Evolutionary conservation across 495 filamentous ascomycete species (phyloP), one percentile per base, ranked within the genome.

Genomic region (Halenospora varia): DNA sequence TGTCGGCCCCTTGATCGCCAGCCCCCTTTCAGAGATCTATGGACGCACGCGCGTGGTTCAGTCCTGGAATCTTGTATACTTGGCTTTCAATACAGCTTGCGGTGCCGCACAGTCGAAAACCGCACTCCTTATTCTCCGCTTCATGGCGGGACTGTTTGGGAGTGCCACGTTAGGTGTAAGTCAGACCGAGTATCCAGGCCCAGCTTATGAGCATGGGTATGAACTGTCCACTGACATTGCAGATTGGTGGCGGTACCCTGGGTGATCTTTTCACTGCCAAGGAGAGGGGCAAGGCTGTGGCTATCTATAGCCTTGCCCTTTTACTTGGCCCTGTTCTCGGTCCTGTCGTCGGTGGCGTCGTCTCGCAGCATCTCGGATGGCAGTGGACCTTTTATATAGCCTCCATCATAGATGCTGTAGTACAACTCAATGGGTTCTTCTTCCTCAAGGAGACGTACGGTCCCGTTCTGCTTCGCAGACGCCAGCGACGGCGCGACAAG

Each of bases 361-460:
- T 92, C 40, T 76, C 85, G 0, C 71, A 88, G 65, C 81, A 85
- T 45, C 84, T 79, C 9, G 83, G 76, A 1, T 89, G 87, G 87
- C 75, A 85, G 39, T 90, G 87, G 87, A 73, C 81, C 24, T 89
- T 90, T 71, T 81, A 79, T 67, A 70, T 77, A 10, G 82, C 81
- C 9, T 79, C 83, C 0, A 86, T 90, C 53, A 78, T 76, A 6
- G 83, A 85, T 62, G 83, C 66, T 1, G 19, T 83, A 10, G 79
- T 91, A 55, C 87, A 89, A 66, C 2, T 78, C 19, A 72, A 75
- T 2, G 88, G 87, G 2, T 53, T 90, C 2, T 82, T 89, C 66
- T 82, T 83, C 64, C 76, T 92, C 0, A 81, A 77, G 51, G 87
- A 90, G 68, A 89, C 87, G 4, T 90, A 90, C 69, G 75, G 75